A percentile compares a stretch with the other conserved stretches of the same genome.
These are phyloP conservation scores for Aspergillaceae sp. DNA, from an alignment of 2,329 filamentous ascomycete genomes.

Conservation along the genomic window DNA sequence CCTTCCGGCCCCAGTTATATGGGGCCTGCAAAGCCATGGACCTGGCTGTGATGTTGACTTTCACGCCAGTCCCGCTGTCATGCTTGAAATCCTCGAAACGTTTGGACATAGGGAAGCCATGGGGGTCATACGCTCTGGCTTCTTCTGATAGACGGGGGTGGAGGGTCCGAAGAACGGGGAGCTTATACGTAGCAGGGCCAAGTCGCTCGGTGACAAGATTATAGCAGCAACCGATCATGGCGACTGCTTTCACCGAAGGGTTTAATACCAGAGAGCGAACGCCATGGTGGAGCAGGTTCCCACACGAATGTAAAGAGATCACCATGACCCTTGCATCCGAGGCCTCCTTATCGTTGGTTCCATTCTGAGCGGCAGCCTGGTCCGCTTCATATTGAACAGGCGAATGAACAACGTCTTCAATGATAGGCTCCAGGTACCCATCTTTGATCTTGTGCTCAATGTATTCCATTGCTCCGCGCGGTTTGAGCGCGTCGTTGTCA, in stretches of 20 bases:
- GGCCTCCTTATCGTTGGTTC: slow-evolving; percentile 3
- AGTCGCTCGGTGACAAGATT: slow-evolving; percentile 89
- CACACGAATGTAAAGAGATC: slow-evolving; percentile 92
- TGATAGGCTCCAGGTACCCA: slow-evolving; percentile 35
- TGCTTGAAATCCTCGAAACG: slow-evolving; percentile 52
- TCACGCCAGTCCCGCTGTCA: slow-evolving; percentile 53
- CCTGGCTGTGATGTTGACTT: slow-evolving; percentile 88
- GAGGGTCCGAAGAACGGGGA: slow-evolving; percentile 65
- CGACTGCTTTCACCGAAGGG: slow-evolving; percentile 75
- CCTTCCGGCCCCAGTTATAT: slow-evolving; percentile 74
- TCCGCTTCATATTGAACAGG: slow-evolving; percentile 1
- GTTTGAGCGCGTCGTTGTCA: slow-evolving; percentile 11
- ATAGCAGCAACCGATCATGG: slow-evolving; percentile 97
- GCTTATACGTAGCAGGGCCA: slow-evolving; percentile 77
- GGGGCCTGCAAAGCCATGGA: slow-evolving; percentile 99
- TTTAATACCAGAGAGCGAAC: slow-evolving; percentile 80
- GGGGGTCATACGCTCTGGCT: slow-evolving; percentile 66
- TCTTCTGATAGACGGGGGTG: slow-evolving; percentile 62
- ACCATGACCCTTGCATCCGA: slow-evolving; percentile 56
- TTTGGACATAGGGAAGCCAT: slow-evolving; percentile 89
- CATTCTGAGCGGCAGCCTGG: not conserved
- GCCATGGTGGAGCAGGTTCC: slow-evolving; percentile 92
- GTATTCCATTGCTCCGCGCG: slow-evolving; percentile 32
- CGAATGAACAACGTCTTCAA: slow-evolving; percentile 26
- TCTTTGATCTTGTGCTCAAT: slow-evolving; percentile 39